Base-by-base conservation (phyloP, 768 basidiomycete species). In the Calocybe gangraenosa region DNA sequence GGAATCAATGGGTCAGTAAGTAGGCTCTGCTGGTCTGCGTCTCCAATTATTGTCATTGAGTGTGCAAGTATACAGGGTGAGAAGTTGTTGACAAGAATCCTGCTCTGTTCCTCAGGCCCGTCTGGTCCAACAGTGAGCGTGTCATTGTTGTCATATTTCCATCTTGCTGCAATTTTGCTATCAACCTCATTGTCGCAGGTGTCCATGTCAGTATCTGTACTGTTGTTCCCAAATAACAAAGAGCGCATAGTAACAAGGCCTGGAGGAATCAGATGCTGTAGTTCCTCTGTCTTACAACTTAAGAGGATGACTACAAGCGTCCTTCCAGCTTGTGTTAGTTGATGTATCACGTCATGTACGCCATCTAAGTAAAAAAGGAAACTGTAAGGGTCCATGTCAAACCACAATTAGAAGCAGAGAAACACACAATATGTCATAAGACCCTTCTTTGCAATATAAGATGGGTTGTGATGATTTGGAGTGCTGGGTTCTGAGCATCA, bases 271-370 rank as follows among this genome's bases (percentile, higher is more conserved):
- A 94, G 61, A 32, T 80, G 78, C 49, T 88, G 80, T 41, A 92
- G 62, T 8, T 73, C 71, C 41, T 89, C 86, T 13, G 79, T 79
- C 58, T 91, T 88, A 67, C 91, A 92, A 60, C 90, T 90, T 41
- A 94, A 73, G 19, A 94, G 71, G 49, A 94, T 79, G 10, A 90
- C 90, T 44, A 95, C 79, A 14, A 96, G 73, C 1, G 92, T 93
- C 40, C 92, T 79, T 8, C 92, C 92, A 18, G 92, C 92, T 59
- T 94, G 92, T 3, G 92, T 94, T 49, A 95, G 70, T 62, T 96
- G 92, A 60, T 96, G 92, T 36, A 96, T 94, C 48, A 94, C 92
- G 61, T n/a, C n/a, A n/a, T 94, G 92, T 1, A 95, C 92, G 2
- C 92, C 92, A 63, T 92, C 91, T 93, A 36, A 57, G 3, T 22